phyloP scores from a whole-genome alignment of 164 flowering plant genomes.

The Vitis riparia region DNA sequence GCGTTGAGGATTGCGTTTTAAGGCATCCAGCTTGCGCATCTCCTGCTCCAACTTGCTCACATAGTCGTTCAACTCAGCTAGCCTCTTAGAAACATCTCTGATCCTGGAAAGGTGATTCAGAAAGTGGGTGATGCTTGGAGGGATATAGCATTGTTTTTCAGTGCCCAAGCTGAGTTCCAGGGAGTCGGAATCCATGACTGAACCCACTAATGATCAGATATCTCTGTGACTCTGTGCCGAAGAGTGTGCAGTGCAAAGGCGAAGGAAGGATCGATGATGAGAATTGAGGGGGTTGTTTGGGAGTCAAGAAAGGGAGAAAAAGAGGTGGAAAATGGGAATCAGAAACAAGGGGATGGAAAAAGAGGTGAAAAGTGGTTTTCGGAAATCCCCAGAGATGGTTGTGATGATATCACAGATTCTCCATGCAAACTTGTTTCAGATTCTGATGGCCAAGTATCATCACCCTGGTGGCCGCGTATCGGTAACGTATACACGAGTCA shows the following conservation, averaged over 20 bases:
- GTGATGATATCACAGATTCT: neutral
- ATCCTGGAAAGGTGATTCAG: neutral
- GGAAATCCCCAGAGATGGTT: neutral
- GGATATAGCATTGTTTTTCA: constrained; percentile 3
- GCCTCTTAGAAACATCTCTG: neutral
- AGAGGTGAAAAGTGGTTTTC: neutral
- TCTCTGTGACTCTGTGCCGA: too few relatives aligned
- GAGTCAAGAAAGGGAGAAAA: neutral
- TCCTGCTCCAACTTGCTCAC: constrained; percentile 7
- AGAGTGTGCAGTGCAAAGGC: too few relatives aligned
- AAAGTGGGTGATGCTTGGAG: constrained; percentile 3
- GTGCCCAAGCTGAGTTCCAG: constrained; percentile 6
- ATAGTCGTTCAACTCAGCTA: constrained; percentile 7
- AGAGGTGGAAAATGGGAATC: neutral
- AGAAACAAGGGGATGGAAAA: too few relatives aligned
- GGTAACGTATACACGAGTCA: too few relatives aligned
- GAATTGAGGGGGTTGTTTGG: neutral
- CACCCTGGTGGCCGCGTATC: too few relatives aligned
- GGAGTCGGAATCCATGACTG: neutral
- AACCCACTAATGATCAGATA: too few relatives aligned
- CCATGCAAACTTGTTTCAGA: neutral
- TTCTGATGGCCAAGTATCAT: too few relatives aligned
- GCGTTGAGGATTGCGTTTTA: constrained; percentile 5
- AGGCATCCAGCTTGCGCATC: neutral
- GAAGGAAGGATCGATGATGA: neutral